Evolutionary conservation across 345 rosid species (phyloP), one percentile per base, ranked within the genome.

Genomic region (Citrus mangshanensis): DNA sequence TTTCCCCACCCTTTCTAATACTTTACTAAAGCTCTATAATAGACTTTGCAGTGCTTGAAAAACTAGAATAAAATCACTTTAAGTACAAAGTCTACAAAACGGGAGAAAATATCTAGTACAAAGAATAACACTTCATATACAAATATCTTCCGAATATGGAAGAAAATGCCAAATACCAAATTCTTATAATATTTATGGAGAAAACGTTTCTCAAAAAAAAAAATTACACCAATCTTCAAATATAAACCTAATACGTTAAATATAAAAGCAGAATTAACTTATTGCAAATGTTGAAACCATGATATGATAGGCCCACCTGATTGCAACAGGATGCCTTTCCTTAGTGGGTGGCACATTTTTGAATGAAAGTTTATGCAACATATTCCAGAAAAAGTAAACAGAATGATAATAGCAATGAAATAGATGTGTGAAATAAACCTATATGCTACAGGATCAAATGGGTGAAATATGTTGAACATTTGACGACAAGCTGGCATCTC

Each of bases 391-490:
- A 25, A 38, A 24, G 8, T n/a, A 38, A 5, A 28, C 71, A 12
- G 40, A 42, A 19, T 24, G 1, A 65, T 27, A 25, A 22, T 9
- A 30, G 28, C 38, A 51, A 16, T 56, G 38, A 32, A 67, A 40
- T 73, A 34, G 16, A 27, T 27, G 24, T 30, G 78, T 62, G 40
- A 78, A 64, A 79, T 85, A 76, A 64, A 96, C 99, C 99, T 93
- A 85, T 94, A 96, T 75, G 99, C 99, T 80, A 96, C 99, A 68
- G 99, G 99, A 86, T 96, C 99, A 81, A 78, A 96, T 28, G 99
- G 99, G 83, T 94, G 98, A 85, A 94, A 96, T 77, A 96, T 96
- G 88, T 94, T 96, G 92, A 94, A 87, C 98, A 96, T 94, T 87
- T 88, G 99, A 79, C 84, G 88, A 84, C 98, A 96, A 70, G 94